Conservation (phyloP, 129 eudicot species). For the Flaveria linearis region DNA sequence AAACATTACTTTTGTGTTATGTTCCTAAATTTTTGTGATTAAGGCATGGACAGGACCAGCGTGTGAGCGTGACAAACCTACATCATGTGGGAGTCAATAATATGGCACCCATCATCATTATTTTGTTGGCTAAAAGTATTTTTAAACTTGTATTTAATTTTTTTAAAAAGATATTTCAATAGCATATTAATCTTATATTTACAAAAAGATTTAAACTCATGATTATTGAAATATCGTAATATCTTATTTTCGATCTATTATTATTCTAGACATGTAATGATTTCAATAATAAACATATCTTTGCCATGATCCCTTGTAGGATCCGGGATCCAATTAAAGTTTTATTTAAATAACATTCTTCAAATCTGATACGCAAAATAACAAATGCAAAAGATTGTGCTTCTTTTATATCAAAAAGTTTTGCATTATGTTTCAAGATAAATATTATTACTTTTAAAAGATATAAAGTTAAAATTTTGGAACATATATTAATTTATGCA, state of each 20-base stretch:
- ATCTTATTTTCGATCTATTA: too few species aligned
- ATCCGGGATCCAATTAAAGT: not conserved
- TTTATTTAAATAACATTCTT: not conserved
- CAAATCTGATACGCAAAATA: not conserved
- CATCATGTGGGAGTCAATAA: constrained; percentile 22
- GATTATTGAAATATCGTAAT: not conserved
- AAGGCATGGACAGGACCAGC: constrained; percentile 24
- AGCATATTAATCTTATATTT: not conserved
- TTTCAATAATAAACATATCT: not conserved
- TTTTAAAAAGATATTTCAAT: not conserved
- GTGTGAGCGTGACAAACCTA: constrained; percentile 22
- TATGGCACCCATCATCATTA: constrained; percentile 6
- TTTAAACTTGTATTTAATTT: not conserved
- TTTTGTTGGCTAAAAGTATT: not conserved
- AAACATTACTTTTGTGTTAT: too few species aligned
- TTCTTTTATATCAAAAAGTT: too few species aligned
- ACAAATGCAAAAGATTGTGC: not conserved
- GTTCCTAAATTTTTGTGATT: constrained; percentile 7
- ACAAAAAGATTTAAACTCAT: not conserved
- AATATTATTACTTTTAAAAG: too few species aligned
- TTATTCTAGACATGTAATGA: not conserved
- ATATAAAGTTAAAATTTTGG: too few species aligned
- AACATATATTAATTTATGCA: too few species aligned
- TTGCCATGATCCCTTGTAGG: not conserved
- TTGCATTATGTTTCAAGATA: too few species aligned